Base-by-base conservation (phyloP, 1,284 basidiomycete species). In the Marasmius tenuissimus region DNA sequence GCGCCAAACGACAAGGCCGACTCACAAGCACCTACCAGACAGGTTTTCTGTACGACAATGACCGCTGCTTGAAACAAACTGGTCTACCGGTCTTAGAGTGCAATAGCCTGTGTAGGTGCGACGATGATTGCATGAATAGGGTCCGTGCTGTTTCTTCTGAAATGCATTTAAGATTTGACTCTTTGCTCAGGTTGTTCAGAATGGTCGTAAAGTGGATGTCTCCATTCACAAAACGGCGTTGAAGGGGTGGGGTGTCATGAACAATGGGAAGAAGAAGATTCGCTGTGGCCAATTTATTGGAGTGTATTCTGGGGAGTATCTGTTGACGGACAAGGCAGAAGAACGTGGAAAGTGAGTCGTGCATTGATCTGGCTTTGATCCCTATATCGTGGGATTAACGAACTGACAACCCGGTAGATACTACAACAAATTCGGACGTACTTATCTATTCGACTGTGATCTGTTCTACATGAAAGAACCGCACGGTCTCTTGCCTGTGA, bases 171-270 rank as follows among this genome's bases (percentile, higher is more conserved):
- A 16, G 37, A 18, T 16, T 35, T 16, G 14, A n/a, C 5, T 14
- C 5, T 18, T 16, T 14, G 16, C 12, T 18, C 16, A 94, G 92
- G 90, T 94, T 57, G 91, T 94, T 22, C 93, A 95, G 67, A 82
- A 87, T 64, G 95, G 95, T 1, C 80, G 94, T 34, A 85, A 81
- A 68, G 79, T 78, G 62, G 75, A 78, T 5, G 79, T 94, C 38
- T 80, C 82, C 50, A 85, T 94, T 40, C 80, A 81, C 60, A 87
- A 91, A 69, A 94, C 94, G 1, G 68, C 71, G 50, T 74, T 84
- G 40, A 94, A 93, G 72, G 92, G 92, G 54, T 96, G 93, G 93
- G 93, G 93, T 89, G 82, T 93, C 1, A 87, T 88, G 63, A 86
- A 27, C 27, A 27, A 88, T 50, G 86, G 82, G 37, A 71, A 79